Evolutionary conservation across 805 yeast genomes (phyloP).

Genomic region (Kuraishia capsulata): DNA sequence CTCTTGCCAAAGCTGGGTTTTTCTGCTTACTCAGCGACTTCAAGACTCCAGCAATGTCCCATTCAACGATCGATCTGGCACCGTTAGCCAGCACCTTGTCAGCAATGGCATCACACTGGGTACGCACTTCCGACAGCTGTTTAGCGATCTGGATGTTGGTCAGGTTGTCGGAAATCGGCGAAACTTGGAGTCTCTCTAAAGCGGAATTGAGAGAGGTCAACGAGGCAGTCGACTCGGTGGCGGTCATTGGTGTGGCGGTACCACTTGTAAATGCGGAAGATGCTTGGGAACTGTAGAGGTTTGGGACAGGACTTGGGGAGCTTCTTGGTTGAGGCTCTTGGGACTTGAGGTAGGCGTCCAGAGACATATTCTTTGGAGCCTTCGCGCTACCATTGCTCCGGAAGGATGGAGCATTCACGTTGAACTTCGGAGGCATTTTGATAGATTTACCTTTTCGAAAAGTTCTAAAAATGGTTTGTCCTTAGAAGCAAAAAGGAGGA

Average conservation of each 20-base stretch:
- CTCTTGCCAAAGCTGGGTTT: slow-evolving; percentile 66
- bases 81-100: slow-evolving; percentile 38
- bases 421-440: slow-evolving; percentile 32
- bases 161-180: slow-evolving; percentile 60
- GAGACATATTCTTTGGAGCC: slow-evolving; percentile 19
- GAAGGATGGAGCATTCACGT: slow-evolving; percentile 23
- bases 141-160: slow-evolving; percentile 40
- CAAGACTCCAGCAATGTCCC: slow-evolving; percentile 58
- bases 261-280: slow-evolving; percentile 23
- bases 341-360: slow-evolving; percentile 42
- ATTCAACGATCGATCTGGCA: slow-evolving; percentile 40
- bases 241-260: slow-evolving; percentile 11
- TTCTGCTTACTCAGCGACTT: slow-evolving; percentile 66
- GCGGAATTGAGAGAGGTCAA: slow-evolving; percentile 59
- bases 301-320: slow-evolving; percentile 8
- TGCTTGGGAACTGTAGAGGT: slow-evolving; percentile 10
- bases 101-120: slow-evolving; percentile 45
- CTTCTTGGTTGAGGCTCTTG: slow-evolving; percentile 21
- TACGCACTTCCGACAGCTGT: slow-evolving; percentile 44
- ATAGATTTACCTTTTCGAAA: no score
- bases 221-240: slow-evolving; percentile 56
- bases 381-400: slow-evolving; percentile 16
- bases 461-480: no score
- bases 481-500: no score
- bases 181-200: slow-evolving; percentile 49